Conservation (phyloP, 1,139 yeast species). For the Candida sp. region DNA sequence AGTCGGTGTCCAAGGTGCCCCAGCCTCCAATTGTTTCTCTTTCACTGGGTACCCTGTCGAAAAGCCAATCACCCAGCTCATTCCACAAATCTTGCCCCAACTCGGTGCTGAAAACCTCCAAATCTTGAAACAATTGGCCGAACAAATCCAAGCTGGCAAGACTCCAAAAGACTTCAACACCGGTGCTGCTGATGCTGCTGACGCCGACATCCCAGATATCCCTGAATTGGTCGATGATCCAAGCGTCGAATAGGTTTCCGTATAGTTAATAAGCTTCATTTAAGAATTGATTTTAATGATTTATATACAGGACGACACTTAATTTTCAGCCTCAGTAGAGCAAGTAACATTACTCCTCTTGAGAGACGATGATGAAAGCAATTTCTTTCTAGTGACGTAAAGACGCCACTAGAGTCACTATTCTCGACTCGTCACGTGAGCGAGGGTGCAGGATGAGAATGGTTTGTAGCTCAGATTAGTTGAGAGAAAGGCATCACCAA, state of each 20-base stretch:
- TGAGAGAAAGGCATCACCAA: no score
- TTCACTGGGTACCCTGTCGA: constrained; percentile 96
- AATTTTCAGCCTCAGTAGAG: no score
- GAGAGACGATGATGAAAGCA: no score
- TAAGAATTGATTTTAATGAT: constrained; percentile 1
- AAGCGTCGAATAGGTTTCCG: constrained; percentile 3
- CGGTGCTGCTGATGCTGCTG: constrained; percentile 51
- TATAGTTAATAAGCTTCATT: background rate
- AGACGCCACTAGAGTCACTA: no score
- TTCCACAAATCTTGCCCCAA: constrained; percentile 96
- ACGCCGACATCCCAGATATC: constrained; percentile 67
- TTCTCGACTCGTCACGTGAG: no score
- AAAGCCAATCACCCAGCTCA: constrained; percentile 90
- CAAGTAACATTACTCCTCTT: no score
- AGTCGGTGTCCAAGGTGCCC: constrained; percentile 94
- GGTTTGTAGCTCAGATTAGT: no score
- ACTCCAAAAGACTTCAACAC: constrained; percentile 54
- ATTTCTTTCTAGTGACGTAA: no score
- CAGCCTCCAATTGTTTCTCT: constrained; percentile 90
- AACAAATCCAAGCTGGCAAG: constrained; percentile 75
- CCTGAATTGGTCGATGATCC: constrained; percentile 84
- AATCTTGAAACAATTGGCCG: constrained; percentile 89
- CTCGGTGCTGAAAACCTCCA: constrained; percentile 96
- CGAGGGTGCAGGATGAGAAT: no score
- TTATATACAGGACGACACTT: background rate